These are phyloP conservation scores for Amoebophrya sp. DNA, from an alignment of 169 alveolate genomes.

Conservation along the genomic window DNA sequence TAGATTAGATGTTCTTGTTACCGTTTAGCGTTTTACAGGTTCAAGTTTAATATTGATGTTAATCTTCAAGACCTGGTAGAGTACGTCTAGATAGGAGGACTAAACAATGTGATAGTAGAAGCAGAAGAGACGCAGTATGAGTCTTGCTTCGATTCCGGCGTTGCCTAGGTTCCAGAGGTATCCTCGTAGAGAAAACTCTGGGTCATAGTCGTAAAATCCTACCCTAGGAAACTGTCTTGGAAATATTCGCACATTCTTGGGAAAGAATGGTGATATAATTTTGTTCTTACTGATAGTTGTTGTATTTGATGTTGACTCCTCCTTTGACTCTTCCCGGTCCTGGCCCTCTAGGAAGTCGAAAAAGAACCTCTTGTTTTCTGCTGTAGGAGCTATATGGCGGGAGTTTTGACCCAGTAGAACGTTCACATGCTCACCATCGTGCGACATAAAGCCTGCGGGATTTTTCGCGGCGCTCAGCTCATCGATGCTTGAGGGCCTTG, in stretches of 20 bases:
- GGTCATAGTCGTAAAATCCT: background rate
- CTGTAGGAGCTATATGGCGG: background rate
- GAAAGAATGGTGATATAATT: background rate
- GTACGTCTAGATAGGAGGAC: too few species aligned
- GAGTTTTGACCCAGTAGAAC: background rate
- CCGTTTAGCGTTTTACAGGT: too few species aligned
- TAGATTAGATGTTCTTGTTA: too few species aligned
- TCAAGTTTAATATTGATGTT: too few species aligned
- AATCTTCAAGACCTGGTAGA: too few species aligned
- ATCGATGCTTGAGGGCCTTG: too few species aligned
- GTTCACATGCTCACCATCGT: background rate
- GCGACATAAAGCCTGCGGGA: background rate
- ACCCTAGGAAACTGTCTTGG: background rate
- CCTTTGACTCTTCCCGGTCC: background rate
- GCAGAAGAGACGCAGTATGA: background rate
- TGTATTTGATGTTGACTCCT: too few species aligned
- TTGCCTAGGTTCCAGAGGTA: slow-evolving; percentile 8
- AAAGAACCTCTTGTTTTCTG: background rate
- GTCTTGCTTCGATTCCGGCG: background rate
- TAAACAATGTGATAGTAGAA: background rate
- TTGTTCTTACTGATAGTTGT: too few species aligned
- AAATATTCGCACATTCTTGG: background rate
- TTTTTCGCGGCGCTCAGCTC: too few species aligned
- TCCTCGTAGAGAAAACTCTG: background rate
- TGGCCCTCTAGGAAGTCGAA: background rate